These are phyloP conservation scores for Flaveria linearis DNA, from an alignment of 129 eudicot genomes.

Conservation along the genomic window DNA sequence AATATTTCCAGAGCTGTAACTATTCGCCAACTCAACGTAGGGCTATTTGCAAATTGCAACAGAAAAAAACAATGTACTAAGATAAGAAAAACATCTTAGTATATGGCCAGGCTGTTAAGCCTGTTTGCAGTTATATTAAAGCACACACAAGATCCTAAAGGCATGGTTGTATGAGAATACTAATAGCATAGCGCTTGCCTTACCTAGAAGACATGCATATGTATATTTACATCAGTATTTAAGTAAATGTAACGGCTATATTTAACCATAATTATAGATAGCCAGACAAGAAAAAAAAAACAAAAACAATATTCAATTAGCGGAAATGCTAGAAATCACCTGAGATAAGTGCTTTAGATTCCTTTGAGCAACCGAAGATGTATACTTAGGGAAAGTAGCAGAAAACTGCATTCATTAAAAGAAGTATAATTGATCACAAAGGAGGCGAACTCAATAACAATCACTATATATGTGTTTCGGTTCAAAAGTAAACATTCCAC, in stretches of 20 bases:
- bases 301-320: neutral
- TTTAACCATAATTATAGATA: constrained; percentile 10
- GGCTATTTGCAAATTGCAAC: constrained; percentile 54
- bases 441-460: constrained; percentile 4
- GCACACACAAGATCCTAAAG: neutral
- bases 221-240: neutral
- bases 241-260: constrained; percentile 4
- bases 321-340: constrained; percentile 44
- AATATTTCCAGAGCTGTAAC: constrained; percentile 71
- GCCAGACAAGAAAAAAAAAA: constrained; percentile 1
- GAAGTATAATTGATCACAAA: neutral
- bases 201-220: constrained; percentile 9
- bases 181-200: neutral
- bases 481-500: neutral
- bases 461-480: constrained; percentile 3
- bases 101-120: constrained; percentile 11
- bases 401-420: constrained; percentile 63
- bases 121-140: constrained; percentile 13
- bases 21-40: constrained; percentile 70
- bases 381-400: constrained; percentile 73
- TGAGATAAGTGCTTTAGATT: constrained; percentile 72
- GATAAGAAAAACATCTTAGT: neutral
- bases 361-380: constrained; percentile 94
- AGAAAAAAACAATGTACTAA: constrained; percentile 11
- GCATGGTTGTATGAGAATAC: constrained; percentile 11